Evolutionary conservation across 1,139 yeast genomes (phyloP).

Genomic region (Pichia sp.): DNA sequence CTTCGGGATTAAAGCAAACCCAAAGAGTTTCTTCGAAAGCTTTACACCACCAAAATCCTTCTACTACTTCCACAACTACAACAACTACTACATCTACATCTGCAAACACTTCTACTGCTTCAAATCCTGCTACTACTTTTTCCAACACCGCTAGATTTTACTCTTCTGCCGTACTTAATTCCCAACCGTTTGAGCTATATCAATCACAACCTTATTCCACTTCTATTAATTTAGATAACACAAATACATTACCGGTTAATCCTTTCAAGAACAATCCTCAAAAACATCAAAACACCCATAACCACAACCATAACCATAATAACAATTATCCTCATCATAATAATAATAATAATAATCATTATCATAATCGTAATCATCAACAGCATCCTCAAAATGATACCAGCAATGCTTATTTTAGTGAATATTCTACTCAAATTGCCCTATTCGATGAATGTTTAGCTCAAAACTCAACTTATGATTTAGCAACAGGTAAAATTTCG

Average conservation of each 20-base stretch:
- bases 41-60: conserved; percentile 23
- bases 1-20: conserved; percentile 27
- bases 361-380: neutral
- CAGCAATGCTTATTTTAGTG: neutral
- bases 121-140: neutral
- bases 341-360: conserved; percentile 1
- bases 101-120: conserved; percentile 16
- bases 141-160: neutral
- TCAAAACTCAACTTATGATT: conserved; percentile 34
- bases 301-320: neutral
- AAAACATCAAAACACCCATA: neutral
- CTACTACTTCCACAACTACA: neutral
- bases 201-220: neutral
- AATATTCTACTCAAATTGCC: conserved; percentile 8
- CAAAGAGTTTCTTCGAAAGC: conserved; percentile 30
- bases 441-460: conserved; percentile 41
- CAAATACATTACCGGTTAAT: no score
- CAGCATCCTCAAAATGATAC: neutral
- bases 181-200: conserved; percentile 4
- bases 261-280: no score
- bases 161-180: conserved; percentile 8
- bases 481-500: conserved; percentile 28
- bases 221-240: neutral
- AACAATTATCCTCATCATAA: neutral
- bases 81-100: neutral